Evolutionary conservation across 176 grass and related monocot genomes (phyloP).

Genomic region (Phragmites australis): DNA sequence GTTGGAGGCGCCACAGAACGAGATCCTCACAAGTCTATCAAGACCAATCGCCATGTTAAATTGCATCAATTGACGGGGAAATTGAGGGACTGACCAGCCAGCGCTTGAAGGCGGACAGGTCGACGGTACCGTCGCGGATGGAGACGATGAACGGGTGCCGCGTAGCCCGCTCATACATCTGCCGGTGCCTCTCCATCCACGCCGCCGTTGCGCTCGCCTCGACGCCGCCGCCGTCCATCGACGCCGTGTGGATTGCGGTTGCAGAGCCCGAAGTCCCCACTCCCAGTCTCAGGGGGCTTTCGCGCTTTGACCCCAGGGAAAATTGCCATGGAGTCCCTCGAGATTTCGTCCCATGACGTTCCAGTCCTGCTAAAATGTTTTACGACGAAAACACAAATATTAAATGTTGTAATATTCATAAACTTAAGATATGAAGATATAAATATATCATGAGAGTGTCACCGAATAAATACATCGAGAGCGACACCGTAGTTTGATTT

Average conservation of each 20-base stretch:
- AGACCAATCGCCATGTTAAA: too few relatives aligned
- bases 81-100: slow-evolving; percentile 64
- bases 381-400: too few relatives aligned
- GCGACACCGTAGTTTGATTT: too few relatives aligned
- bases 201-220: slow-evolving; percentile 39
- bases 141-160: slow-evolving; percentile 75
- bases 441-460: too few relatives aligned
- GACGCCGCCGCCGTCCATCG: slow-evolving; percentile 37
- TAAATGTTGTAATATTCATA: too few relatives aligned
- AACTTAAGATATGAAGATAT: too few relatives aligned
- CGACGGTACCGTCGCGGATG: slow-evolving; percentile 73
- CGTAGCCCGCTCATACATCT: slow-evolving; percentile 66
- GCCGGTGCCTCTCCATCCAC: slow-evolving; percentile 54
- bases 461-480: too few relatives aligned
- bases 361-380: too few relatives aligned
- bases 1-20: not conserved
- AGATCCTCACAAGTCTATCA: not conserved
- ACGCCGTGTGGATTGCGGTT: slow-evolving; percentile 12
- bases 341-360: not conserved
- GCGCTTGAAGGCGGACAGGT: slow-evolving; percentile 69
- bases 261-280: not conserved
- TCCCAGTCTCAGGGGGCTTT: not conserved
- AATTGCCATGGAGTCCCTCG: not conserved
- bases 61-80: not conserved
- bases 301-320: not conserved